Conservation (phyloP, 2,329 filamentous ascomycete species). For the Monilinia fructicola region DNA sequence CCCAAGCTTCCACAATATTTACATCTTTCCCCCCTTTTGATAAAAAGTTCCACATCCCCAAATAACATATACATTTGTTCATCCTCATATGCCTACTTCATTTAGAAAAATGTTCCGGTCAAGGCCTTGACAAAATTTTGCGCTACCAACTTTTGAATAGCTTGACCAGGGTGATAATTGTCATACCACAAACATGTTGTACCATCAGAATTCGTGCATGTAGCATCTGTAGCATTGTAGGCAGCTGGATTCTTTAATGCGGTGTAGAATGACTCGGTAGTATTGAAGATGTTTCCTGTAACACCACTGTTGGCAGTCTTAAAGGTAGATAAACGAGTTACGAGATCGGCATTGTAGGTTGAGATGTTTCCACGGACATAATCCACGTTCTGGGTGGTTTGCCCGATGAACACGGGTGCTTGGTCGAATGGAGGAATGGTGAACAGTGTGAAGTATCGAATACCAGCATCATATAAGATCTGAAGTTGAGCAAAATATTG, state of each 20-base stretch:
- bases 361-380: conserved; percentile 7
- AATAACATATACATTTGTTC: background rate
- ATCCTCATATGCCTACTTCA: background rate
- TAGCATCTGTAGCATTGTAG: background rate
- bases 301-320: conserved; percentile 2
- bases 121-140: conserved; percentile 13
- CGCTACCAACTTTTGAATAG: conserved; percentile 16
- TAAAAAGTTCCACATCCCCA: no score
- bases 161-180: conserved; percentile 17
- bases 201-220: conserved; percentile 13
- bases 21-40: no score
- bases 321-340: background rate
- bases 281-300: conserved; percentile 8
- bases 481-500: background rate
- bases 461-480: conserved; percentile 6
- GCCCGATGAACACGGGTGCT: conserved; percentile 6
- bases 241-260: background rate
- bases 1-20: background rate
- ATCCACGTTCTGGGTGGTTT: conserved; percentile 5
- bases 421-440: conserved; percentile 16
- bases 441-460: conserved; percentile 11
- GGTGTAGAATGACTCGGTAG: conserved; percentile 8
- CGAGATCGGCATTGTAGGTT: conserved; percentile 7
- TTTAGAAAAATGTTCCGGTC: conserved; percentile 8
- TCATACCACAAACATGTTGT: conserved; percentile 21